Evolutionary conservation across 176 grass and related monocot genomes (phyloP).

Genomic region (Bothriochloa decipiens): DNA sequence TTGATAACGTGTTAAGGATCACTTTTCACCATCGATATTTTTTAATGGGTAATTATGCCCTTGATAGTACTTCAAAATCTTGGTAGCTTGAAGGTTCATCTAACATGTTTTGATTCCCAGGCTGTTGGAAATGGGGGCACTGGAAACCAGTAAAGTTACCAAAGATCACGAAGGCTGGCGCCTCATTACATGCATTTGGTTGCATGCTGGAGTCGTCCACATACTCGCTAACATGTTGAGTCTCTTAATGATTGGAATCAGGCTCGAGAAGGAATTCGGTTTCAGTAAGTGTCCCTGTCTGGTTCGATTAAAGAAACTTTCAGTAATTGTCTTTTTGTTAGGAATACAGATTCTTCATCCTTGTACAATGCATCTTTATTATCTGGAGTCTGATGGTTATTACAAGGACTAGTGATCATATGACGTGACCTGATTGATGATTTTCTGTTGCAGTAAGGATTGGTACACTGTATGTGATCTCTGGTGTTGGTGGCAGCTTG

Average conservation of each 20-base stretch:
- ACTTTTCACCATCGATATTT: not conserved
- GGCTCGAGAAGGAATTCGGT: constrained; percentile 95
- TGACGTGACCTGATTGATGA: constrained; percentile 31
- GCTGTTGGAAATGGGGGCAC: constrained; percentile 81
- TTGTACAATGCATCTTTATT: not conserved
- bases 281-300: constrained; percentile 57
- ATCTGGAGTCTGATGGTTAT: not conserved
- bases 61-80: not conserved
- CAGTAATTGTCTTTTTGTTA: not conserved
- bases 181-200: constrained; percentile 93
- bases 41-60: not conserved
- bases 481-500: constrained; percentile 90
- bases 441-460: constrained; percentile 70
- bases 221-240: constrained; percentile 90
- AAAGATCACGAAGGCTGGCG: constrained; percentile 77
- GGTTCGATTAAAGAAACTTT: not conserved
- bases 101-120: constrained; percentile 53
- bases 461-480: constrained; percentile 78
- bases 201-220: constrained; percentile 92
- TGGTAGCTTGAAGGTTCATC: constrained; percentile 1
- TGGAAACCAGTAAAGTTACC: constrained; percentile 70
- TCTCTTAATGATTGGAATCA: constrained; percentile 85
- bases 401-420: constrained; percentile 16
- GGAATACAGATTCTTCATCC: constrained; percentile 16
- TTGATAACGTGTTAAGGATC: constrained; percentile 8